phyloP scores from a whole-genome alignment of 139 green algal genomes.

The Mesostigma viride region DNA sequence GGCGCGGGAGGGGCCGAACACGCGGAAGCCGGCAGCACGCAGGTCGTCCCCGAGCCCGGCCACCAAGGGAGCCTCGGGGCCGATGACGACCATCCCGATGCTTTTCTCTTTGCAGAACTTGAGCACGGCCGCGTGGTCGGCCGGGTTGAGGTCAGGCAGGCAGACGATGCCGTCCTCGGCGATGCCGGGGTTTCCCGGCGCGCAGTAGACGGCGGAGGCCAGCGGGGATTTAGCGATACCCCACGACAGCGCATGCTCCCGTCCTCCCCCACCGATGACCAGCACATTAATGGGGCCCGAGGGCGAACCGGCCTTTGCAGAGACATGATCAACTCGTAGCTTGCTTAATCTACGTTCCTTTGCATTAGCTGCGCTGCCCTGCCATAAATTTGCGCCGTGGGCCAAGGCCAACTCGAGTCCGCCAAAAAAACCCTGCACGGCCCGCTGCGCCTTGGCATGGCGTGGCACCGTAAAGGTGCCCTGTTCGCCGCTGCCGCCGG shows the following conservation, averaged over 20 bases:
- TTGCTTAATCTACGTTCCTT: too few species aligned
- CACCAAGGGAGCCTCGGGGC: conserved; percentile 66
- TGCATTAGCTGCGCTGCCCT: too few species aligned
- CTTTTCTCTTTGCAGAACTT: conserved; percentile 22
- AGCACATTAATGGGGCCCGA: too few species aligned
- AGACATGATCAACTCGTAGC: too few species aligned
- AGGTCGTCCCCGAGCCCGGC: conserved; percentile 80
- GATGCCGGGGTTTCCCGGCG: conserved; percentile 35
- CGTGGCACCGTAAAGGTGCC: too few species aligned
- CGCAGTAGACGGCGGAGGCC: conserved; percentile 19
- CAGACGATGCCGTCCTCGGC: conserved; percentile 15
- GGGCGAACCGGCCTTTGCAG: too few species aligned
- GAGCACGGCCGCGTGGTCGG: conserved; percentile 23
- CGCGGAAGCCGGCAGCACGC: conserved; percentile 48
- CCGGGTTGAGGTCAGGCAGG: conserved; percentile 22
- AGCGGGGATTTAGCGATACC: conserved; percentile 17
- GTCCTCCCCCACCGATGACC: conserved; percentile 31
- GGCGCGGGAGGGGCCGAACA: conserved; percentile 70
- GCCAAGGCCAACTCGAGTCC: too few species aligned
- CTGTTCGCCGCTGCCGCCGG: too few species aligned
- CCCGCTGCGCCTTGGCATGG: too few species aligned
- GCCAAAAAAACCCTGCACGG: too few species aligned
- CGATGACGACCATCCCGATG: conserved; percentile 31
- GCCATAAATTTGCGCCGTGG: too few species aligned
- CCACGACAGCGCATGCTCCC: conserved; percentile 35